A percentile compares a stretch with the other conserved stretches of the same genome.
These are phyloP conservation scores for Eragrostis curvula DNA, from an alignment of 176 grass and related monocot genomes.

Conservation along the genomic window DNA sequence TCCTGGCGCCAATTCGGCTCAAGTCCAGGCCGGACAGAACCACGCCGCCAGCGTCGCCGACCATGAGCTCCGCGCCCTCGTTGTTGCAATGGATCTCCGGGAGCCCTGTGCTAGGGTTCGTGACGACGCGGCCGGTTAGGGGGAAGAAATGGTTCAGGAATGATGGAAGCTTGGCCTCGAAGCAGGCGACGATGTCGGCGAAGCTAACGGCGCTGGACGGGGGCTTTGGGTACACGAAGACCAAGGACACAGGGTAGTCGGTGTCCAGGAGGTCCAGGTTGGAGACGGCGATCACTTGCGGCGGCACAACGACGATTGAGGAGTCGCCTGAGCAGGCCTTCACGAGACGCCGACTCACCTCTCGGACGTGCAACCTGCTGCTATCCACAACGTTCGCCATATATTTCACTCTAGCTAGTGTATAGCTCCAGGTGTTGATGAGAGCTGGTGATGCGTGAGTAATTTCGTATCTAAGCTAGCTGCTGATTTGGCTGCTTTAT, in stretches of 20 bases:
- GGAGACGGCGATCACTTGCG: conserved; percentile 19
- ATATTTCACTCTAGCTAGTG: too few species aligned
- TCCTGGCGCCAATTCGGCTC: too few species aligned
- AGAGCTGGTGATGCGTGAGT: too few species aligned
- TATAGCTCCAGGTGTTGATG: too few species aligned
- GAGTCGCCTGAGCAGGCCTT: conserved; percentile 41
- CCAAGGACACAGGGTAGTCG: too few species aligned
- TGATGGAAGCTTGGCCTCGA: conserved; percentile 5
- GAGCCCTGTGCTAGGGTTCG: not conserved
- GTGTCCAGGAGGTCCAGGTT: conserved; percentile 51
- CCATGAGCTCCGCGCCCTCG: conserved; percentile 49
- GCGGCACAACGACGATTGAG: not conserved
- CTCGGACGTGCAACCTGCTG: too few species aligned
- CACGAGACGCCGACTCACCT: too few species aligned
- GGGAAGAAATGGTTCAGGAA: conserved; percentile 46
- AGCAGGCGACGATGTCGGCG: not conserved
- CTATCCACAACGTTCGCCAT: too few species aligned
- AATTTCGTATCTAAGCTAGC: too few species aligned
- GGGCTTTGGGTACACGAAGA: conserved; percentile 41
- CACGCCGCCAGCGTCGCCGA: conserved; percentile 24
- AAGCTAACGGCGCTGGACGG: not conserved
- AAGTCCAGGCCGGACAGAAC: too few species aligned
- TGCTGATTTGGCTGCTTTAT: too few species aligned
- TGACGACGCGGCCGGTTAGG: conserved; percentile 24
- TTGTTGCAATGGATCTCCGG: conserved; percentile 45